Evolutionary conservation across 78 protist genomes (phyloP), one percentile per base, ranked within the genome.

Genomic region (Dictyostelium brefeldianum): DNA sequence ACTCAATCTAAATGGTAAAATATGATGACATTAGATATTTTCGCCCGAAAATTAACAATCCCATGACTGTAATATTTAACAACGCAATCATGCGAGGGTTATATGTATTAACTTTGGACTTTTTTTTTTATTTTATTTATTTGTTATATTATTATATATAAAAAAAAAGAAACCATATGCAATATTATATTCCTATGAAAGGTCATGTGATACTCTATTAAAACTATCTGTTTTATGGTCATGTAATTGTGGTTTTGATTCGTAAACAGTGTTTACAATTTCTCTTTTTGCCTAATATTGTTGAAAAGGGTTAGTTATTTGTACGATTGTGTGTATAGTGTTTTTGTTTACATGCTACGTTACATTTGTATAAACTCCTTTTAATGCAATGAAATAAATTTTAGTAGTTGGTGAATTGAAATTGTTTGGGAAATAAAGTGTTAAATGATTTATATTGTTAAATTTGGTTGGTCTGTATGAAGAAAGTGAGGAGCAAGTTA

Each of bases 321-420:
- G 29, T 8, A 65, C 5, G 70, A 25, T 25, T 15, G 4, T 43
- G 9, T 62, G 1, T 36, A 4, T 36, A 36, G 43, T 3, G 43
- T 3, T 12, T 29, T 22, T 36, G 20, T 7, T 25, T 25, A n/a
- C n/a, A 3, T 18, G 9, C 9, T 62, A 18, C 10, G 0, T 62
- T 22, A 80, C 43, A n/a, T 75, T 81, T 65, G 95, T 80, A 25
- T 78, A 82, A 2, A 75, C 89, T 11, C 96, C 96, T 31, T 92
- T 92, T 41, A 92, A 74, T n/a, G 78, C 96, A 57, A 92, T 81
- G 14, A 71, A 92, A 48, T 50, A 75, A 4, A 92, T 82, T 22
- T 83, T 92, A 5, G 96, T 82, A 10, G 67, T 83, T 27, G 81
- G 89, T 0, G 96, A 53, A n/a, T 91, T 91, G 75, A 81, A 92